A percentile compares a stretch with the other conserved stretches of the same genome.
Conservation (phyloP, 352 stramenopile species). For the Globisporangium parvum region DNA sequence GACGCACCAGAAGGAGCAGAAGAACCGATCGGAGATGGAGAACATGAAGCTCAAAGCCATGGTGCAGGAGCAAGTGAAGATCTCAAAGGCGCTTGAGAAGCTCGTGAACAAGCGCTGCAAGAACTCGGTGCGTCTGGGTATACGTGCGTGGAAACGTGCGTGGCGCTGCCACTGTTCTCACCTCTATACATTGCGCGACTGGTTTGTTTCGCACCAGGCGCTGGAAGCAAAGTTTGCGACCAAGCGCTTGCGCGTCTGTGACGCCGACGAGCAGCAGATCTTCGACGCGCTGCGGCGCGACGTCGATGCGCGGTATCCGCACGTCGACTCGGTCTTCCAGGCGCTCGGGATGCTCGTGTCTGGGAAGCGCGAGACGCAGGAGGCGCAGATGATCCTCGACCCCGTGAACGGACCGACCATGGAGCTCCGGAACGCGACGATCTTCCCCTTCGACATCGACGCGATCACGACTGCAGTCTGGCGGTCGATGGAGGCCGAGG, state of each 20-base stretch:
- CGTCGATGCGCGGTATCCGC: constrained; percentile 25
- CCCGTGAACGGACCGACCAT: constrained; percentile 36
- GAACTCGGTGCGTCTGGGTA: constrained; percentile 15
- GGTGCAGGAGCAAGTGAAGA: constrained; percentile 49
- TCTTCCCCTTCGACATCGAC: constrained; percentile 40
- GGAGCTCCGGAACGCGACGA: constrained; percentile 44
- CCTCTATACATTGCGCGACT: neutral
- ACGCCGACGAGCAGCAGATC: constrained; percentile 27
- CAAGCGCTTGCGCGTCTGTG: constrained; percentile 23
- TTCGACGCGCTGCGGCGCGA: constrained; percentile 28
- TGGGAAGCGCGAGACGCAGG: constrained; percentile 38
- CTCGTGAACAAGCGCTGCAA: constrained; percentile 50
- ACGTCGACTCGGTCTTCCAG: constrained; percentile 38
- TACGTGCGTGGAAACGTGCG: neutral
- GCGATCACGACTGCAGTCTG: constrained; percentile 27
- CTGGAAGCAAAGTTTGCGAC: constrained; percentile 17
- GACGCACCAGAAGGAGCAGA: constrained; percentile 56
- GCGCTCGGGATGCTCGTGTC: constrained; percentile 23
- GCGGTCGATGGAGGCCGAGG: constrained; percentile 31
- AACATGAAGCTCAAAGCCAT: constrained; percentile 53
- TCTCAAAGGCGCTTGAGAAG: constrained; percentile 52
- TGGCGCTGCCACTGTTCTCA: neutral
- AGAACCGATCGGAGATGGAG: constrained; percentile 64
- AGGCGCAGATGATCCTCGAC: constrained; percentile 48
- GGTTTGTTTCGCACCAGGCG: neutral